Conservation (phyloP, 2,329 filamentous ascomycete species). For the Pleoardoris graminearum region DNA sequence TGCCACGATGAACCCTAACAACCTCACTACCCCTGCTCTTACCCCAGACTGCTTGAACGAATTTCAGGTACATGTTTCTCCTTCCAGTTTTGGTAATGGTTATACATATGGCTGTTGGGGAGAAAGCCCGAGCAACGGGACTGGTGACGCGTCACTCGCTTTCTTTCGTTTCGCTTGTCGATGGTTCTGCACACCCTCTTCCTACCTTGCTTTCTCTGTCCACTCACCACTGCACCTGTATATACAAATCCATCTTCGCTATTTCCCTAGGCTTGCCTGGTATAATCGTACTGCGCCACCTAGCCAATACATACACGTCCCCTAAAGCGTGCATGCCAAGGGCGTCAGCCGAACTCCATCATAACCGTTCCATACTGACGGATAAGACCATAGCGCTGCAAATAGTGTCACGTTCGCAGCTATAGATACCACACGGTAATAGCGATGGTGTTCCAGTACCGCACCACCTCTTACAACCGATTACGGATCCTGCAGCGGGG, state of each 20-base stretch:
- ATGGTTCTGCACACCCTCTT: not conserved
- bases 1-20: not conserved
- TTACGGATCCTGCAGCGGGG: not conserved
- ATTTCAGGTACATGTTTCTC: conserved; percentile 1
- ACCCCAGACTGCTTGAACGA: not conserved
- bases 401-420: not conserved
- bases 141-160: not conserved
- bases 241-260: not conserved
- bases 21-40: not conserved
- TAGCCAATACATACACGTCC: not conserved
- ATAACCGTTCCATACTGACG: not conserved
- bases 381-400: not conserved
- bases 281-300: not conserved
- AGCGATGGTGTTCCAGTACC: not conserved
- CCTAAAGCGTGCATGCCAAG: not conserved
- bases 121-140: not conserved
- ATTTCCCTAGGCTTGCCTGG: not conserved
- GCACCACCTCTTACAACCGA: not conserved
- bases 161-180: conserved; percentile 5
- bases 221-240: conserved; percentile 2
- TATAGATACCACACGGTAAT: not conserved
- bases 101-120: not conserved
- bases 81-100: not conserved
- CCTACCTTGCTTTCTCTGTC: not conserved
- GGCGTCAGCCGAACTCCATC: not conserved